Base-by-base conservation (phyloP, 441 rosid species). In the Pelargonium myrrhifolium region DNA sequence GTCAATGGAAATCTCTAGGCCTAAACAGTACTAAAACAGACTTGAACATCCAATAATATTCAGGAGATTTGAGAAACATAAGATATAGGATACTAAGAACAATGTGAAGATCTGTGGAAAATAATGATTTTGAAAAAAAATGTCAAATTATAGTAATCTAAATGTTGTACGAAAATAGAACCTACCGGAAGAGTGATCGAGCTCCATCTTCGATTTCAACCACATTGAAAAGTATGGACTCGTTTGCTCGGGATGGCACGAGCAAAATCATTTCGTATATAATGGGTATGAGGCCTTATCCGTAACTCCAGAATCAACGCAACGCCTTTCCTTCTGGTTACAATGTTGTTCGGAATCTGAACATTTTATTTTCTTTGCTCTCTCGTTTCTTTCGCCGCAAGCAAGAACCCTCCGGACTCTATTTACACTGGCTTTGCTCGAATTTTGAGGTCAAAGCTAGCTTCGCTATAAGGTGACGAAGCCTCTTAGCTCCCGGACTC, bases 401-500 rank as follows among this genome's bases (percentile, higher is more conserved):
- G 20, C 76, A 51, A 51, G 62, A 64, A 67, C 62, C 51, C 31
- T 24, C 11, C 35, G 17, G 3, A 68, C 68, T 70, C 87, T 89
- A 94, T 89, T 76, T 90, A 87, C 99, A 94, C 79, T 84, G 97
- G 68, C 74, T 79, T 67, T 76, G 69, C 28, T 87, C 79, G 5
- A 72, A 75, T 73, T 75, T 83, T 28, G 88, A 84, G 18, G 65
- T 53, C 62, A 70, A 64, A 64, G 75, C 79, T 71, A 94, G 79
- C 78, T 76, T 83, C 69, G 80, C 71, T 66, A 92, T 70, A 64
- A 94, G 92, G 40, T 49, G 72, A 45, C 72, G 82, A 68, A 92
- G 84, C 76, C 96, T 83, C 71, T 71, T 72, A 73, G 94, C 89
- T 78, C 99, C 97, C 9, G 80, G 82, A 64, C 96, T 82, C 0